Percentiles rank a stretch among this genome's conserved stretches.
Conservation (phyloP, 441 rosid genomes). For the Adansonia grandidieri region DNA sequence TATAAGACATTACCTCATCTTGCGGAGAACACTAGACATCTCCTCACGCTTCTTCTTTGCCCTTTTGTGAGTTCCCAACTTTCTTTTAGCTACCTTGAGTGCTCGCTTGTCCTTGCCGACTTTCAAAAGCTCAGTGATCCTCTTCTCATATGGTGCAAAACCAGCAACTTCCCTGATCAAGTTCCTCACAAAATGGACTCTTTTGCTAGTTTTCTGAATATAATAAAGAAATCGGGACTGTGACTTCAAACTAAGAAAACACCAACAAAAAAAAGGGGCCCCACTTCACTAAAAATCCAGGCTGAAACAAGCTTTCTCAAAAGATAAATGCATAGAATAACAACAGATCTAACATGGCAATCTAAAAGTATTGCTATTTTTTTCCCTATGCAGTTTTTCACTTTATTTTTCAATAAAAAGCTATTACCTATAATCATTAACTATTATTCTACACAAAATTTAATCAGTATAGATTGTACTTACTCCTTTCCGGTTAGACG, state of each 20-base stretch:
- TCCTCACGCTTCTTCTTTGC: conserved; percentile 66
- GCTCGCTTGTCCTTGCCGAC: conserved; percentile 13
- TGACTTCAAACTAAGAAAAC: background rate
- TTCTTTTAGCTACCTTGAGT: conserved; percentile 13
- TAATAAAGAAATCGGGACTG: background rate
- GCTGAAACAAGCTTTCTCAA: background rate
- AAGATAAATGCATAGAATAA: conserved; percentile 6
- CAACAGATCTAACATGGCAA: background rate
- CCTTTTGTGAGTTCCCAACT: conserved; percentile 22
- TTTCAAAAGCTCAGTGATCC: conserved; percentile 3
- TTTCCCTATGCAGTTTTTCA: background rate
- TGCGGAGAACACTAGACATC: conserved; percentile 52
- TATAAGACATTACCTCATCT: conserved; percentile 47
- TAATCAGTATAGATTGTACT: conserved; percentile 17
- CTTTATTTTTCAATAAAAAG: background rate
- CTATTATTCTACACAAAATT: background rate
- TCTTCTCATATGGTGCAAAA: conserved; percentile 6
- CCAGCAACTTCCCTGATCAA: conserved; percentile 5
- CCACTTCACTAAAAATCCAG: background rate
- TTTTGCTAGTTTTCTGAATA: conserved; percentile 43
- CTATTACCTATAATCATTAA: background rate
- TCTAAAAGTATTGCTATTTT: background rate
- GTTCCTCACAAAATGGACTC: conserved; percentile 5
- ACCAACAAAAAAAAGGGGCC: background rate
- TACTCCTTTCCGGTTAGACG: conserved; percentile 61